Base-by-base conservation (phyloP, 345 rosid species). In the Euphorbia pulcherrima region DNA sequence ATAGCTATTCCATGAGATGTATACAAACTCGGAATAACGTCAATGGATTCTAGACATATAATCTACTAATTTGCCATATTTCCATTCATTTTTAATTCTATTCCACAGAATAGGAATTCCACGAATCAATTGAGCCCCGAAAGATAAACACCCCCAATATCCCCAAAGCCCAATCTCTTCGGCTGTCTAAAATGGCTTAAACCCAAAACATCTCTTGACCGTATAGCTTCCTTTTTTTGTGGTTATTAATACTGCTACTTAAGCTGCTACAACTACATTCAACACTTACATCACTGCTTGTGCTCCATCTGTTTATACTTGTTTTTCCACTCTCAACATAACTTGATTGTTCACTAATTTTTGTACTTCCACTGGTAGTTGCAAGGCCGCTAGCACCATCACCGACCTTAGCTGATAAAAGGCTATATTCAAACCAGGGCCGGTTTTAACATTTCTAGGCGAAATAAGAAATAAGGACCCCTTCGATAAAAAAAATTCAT, bases 91-190 rank as follows among this genome's bases (percentile, higher is more conserved):
- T n/a, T n/a, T n/a, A n/a, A n/a, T n/a, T n/a, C n/a, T n/a, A n/a
- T n/a, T n/a, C n/a, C n/a, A n/a, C n/a, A n/a, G n/a, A n/a, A n/a
- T n/a, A n/a, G n/a, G n/a, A n/a, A n/a, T n/a, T n/a, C n/a, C n/a
- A n/a, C n/a, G n/a, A n/a, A n/a, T n/a, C n/a, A n/a, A n/a, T n/a
- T n/a, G n/a, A n/a, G n/a, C n/a, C n/a, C 88, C 23, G 96, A 81
- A 40, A 89, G 92, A 84, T 89, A 84, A 59, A 89, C 92, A 55
- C 91, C 86, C 74, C 88, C 88, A 33, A 88, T 90, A 70, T 86
- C 97, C 14, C 97, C 97, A 71, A 92, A 83, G 41, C 92, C 90
- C 73, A 86, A 76, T 77, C 88, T 85, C 79, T 84, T 90, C 74
- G 85, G 80, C 69, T 86, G 86, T 81, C 89, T 81, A 74, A 86